Evolutionary conservation across 371 early-diverging fungal genomes (phyloP), one percentile per base, ranked within the genome.

Genomic region (Coemansia sp.): DNA sequence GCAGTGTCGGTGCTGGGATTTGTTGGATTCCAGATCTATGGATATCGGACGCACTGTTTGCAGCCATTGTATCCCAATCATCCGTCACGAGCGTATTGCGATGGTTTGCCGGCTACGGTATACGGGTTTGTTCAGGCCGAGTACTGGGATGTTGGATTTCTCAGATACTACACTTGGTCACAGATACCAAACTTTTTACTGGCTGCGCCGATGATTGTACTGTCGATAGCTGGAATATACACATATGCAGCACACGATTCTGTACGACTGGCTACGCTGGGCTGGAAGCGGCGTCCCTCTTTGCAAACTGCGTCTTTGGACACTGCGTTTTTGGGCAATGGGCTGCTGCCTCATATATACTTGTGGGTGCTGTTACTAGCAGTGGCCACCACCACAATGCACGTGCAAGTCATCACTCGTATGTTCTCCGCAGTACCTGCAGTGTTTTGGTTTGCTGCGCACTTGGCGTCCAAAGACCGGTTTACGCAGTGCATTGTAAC

Each of bases 131-230:
- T 97, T 9, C 96, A 97, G 80, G 83, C 80, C 47, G 84, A 87
- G 54, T 96, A 96, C 78, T 96, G 97, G 97, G 87, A 91, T 68
- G 84, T 85, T 62, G 97, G 96, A 3, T 92, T 95, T 64, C 67
- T 97, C 21, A 72, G 84, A 0, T 97, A 97, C 78, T 97, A 88
- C 67, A 86, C 88, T 33, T 25, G 86, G 8, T 87, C 90, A 52
- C 93, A 95, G 73, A 82, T 94, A 21, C 96, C 96, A 16, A 95
- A 94, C 82, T 97, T 97, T 83, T 62, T 92, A 20, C 80, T 97
- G 25, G 95, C 95, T 0, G 79, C 86, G 16, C 97, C 97, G 3
- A 92, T 94, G 80, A 80, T 91, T 54, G 39, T 72, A 0, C 78
- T 94, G 12, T 89, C 90, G 14, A 39, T 84, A 0, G 75, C 69